Evolutionary conservation across 345 rosid genomes (phyloP), one percentile per base, ranked within the genome.

Genomic region (Eucalyptus lansdowneana): DNA sequence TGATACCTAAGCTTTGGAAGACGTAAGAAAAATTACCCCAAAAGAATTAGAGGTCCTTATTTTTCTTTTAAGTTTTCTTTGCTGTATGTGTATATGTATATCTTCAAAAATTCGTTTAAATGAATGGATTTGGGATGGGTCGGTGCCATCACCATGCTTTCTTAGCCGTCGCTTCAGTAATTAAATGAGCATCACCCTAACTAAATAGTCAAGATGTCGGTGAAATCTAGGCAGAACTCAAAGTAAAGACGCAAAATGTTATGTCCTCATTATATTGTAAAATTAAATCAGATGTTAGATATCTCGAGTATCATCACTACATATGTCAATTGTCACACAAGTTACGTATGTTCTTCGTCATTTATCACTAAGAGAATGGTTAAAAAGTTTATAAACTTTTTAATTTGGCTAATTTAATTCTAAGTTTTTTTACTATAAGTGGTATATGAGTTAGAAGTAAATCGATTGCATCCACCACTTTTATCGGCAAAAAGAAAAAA

Each of bases 161-260:
- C 27, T 40, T 21, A 37, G 47, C 1, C 0, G 8, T 11, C 1
- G 2, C 15, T 37, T 21, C 27, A 11, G 2, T 37, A 40, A 69
- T 65, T 65, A 4, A 65, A 65, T 65, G n/a, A 65, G 40, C 8
- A 22, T n/a, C 76, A 72, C 45, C 42, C 14, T 72, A 72, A 37
- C 42, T 72, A 19, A 72, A 72, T 72, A 34, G 8, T 76, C 4
- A 21, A 21, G 76, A n/a, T 31, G 45, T 76, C 29, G 83, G 29
- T 6, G 25, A 76, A 76, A 76, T 25, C 83, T 21, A 37, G 27
- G 2, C 15, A 37, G 25, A 19, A 37, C 45, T 37, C 25, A 37
- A 72, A 37, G 44, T 19, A 72, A 37, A 72, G 81, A 37, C 2
- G 6, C 22, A 37, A 19, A 34, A 72, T 72, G 25, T 19, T 34